phyloP scores from a whole-genome alignment of 352 stramenopile genomes.

The Phytophthora constricta region DNA sequence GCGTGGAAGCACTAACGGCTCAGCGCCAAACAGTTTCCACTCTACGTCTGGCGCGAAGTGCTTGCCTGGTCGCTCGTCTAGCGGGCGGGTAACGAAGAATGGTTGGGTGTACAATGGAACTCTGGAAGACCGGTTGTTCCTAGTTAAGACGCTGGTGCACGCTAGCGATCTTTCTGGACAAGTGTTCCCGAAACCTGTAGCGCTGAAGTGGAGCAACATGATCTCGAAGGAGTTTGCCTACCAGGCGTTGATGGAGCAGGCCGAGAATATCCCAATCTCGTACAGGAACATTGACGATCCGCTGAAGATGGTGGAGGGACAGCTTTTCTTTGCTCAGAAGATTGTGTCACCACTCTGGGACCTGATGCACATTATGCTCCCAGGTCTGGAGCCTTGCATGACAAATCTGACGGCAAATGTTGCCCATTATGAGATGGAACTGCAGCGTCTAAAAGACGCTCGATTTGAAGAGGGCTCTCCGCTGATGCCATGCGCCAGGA shows the following conservation, averaged over 20 bases:
- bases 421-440: constrained; percentile 82
- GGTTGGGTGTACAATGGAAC: constrained; percentile 72
- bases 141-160: constrained; percentile 89
- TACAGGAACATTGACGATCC: constrained; percentile 85
- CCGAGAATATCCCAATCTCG: constrained; percentile 80
- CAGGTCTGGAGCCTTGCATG: constrained; percentile 68
- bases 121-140: constrained; percentile 80
- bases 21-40: constrained; percentile 33
- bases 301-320: constrained; percentile 85
- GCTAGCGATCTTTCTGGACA: constrained; percentile 87
- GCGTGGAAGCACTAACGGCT: constrained; percentile 27
- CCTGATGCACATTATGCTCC: constrained; percentile 81
- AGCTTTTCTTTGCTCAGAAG: constrained; percentile 88
- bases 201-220: constrained; percentile 92
- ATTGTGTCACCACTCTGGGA: constrained; percentile 83
- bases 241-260: constrained; percentile 85
- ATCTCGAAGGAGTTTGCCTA: constrained; percentile 91
- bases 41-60: constrained; percentile 20
- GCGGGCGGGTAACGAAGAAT: constrained; percentile 39
- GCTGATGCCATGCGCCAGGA: constrained; percentile 27
- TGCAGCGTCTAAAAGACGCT: constrained; percentile 65
- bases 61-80: constrained; percentile 26
- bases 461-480: constrained; percentile 22
- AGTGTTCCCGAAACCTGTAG: constrained; percentile 87
- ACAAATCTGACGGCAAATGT: constrained; percentile 78